phyloP scores from a whole-genome alignment of 108 stramenopile genomes.

The Thalassiosira profunda region DNA sequence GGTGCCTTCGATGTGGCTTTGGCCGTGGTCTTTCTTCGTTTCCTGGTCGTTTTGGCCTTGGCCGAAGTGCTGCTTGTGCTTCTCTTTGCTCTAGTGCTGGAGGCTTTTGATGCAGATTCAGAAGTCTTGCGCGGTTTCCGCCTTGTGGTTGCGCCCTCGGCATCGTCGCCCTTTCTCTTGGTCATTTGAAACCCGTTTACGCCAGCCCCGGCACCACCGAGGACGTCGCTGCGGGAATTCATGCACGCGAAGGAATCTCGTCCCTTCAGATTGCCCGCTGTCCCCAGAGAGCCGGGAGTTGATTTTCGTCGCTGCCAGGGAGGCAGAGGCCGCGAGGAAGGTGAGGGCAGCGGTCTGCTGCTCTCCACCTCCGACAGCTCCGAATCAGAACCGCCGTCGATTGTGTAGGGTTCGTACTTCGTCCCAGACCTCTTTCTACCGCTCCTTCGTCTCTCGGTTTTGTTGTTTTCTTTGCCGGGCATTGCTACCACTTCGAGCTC shows the following conservation, averaged over 20 bases:
- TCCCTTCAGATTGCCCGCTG: background rate
- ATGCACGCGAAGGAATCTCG: constrained; percentile 10
- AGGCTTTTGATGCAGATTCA: too few species aligned
- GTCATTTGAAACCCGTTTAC: too few species aligned
- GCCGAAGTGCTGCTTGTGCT: too few species aligned
- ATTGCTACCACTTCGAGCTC: background rate
- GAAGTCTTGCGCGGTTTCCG: background rate
- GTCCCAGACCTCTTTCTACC: background rate
- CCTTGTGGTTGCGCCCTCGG: background rate
- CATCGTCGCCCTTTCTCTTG: too few species aligned
- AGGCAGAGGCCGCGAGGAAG: constrained; percentile 7
- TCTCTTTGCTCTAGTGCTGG: too few species aligned
- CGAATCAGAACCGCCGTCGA: constrained; percentile 8
- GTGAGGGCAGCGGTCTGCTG: background rate
- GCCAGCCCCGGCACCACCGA: background rate
- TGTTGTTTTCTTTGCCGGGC: background rate
- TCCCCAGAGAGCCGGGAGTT: background rate
- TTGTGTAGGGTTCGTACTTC: background rate
- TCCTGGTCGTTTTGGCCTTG: background rate
- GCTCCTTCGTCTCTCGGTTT: background rate
- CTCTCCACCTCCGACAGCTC: constrained; percentile 20
- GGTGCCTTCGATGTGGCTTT: background rate
- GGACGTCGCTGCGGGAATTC: constrained; percentile 11
- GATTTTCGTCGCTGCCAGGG: constrained; percentile 10
- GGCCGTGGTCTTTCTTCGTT: constrained; percentile 1